Conservation (phyloP, 1,139 yeast genomes). For the Suhomyces maxii region DNA sequence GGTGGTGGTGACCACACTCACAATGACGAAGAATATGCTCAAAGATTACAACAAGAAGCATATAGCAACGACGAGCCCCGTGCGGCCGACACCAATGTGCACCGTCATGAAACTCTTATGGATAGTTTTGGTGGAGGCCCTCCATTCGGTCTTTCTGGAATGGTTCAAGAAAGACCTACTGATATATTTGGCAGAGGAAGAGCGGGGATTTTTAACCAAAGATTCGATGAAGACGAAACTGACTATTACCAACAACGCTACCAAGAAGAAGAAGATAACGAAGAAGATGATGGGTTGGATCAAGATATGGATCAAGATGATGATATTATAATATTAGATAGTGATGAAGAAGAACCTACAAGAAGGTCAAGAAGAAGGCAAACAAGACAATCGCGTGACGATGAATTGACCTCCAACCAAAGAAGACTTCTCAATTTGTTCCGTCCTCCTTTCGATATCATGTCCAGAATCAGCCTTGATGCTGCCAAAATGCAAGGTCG, state of each 20-base stretch:
- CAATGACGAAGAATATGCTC: slow-evolving; percentile 60
- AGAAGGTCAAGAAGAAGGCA: slow-evolving; percentile 29
- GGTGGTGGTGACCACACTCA: background rate
- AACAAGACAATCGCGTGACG: slow-evolving; percentile 26
- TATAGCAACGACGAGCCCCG: slow-evolving; percentile 45
- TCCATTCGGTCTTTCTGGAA: slow-evolving; percentile 11
- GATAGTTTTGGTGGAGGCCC: slow-evolving; percentile 26
- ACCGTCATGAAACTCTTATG: slow-evolving; percentile 77
- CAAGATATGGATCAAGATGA: slow-evolving; percentile 23
- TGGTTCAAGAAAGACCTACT: slow-evolving; percentile 22
- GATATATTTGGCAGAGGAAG: slow-evolving; percentile 46
- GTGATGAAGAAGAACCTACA: slow-evolving; percentile 30
- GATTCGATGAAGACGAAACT: slow-evolving; percentile 37
- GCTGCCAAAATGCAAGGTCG: slow-evolving; percentile 71
- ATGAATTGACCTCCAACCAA: slow-evolving; percentile 59
- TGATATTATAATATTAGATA: slow-evolving; percentile 27
- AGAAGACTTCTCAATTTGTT: slow-evolving; percentile 75
- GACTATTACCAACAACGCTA: slow-evolving; percentile 23
- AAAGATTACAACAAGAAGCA: slow-evolving; percentile 64
- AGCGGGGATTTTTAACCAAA: slow-evolving; percentile 46
- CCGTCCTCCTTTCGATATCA: slow-evolving; percentile 91
- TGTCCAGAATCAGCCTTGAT: slow-evolving; percentile 65
- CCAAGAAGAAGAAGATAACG: slow-evolving; percentile 22
- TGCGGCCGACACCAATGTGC: slow-evolving; percentile 76
- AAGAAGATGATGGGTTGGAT: slow-evolving; percentile 20